Evolutionary conservation across 345 rosid species (phyloP), one percentile per base, ranked within the genome.

Genomic region (Salix caprea): DNA sequence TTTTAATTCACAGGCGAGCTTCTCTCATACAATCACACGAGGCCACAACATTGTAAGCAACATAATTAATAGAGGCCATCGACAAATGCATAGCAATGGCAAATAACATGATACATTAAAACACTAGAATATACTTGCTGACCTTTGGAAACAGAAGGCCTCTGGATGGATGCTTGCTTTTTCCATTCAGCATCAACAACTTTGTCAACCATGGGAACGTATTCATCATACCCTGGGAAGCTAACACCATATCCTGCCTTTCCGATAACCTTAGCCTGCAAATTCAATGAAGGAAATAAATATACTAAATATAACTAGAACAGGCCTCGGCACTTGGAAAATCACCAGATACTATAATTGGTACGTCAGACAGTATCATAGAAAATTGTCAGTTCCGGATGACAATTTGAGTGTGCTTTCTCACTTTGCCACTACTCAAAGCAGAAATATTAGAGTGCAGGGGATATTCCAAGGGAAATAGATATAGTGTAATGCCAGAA

Each of bases 121-220:
- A 69, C n/a, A 36, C 19, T 39, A 39, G 19, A 37, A 24, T 21
- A 28, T 19, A 61, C 24, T 42, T 42, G 30, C 81, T 71, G 68
- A 92, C 99, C 98, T 90, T 85, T 87, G 26, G 95, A 88, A 66
- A 84, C 79, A 75, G 80, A 68, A 65, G 83, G 79, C 81, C 77
- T 80, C 83, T 80, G 86, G 54, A 76, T 77, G 18, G 92, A 54
- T 24, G 88, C 72, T 83, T 87, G 91, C 80, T 89, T 91, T 87
- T 89, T 91, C 94, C 97, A 96, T 78, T 86, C 85, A 73, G 97
- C 86, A 83, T 94, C 94, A 76, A 96, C 99, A 70, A 93, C 92
- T 86, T 94, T 96, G 84, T 94, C 99, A 76, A 96, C 97, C 97
- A 96, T 92, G 12, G 98, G 99, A 64, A 96, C 94, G 77, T 92